A percentile compares a stretch with the other conserved stretches of the same genome.
Evolutionary conservation across 2,329 filamentous ascomycete species (phyloP).

Genomic region (Paramyrothecium sp.): DNA sequence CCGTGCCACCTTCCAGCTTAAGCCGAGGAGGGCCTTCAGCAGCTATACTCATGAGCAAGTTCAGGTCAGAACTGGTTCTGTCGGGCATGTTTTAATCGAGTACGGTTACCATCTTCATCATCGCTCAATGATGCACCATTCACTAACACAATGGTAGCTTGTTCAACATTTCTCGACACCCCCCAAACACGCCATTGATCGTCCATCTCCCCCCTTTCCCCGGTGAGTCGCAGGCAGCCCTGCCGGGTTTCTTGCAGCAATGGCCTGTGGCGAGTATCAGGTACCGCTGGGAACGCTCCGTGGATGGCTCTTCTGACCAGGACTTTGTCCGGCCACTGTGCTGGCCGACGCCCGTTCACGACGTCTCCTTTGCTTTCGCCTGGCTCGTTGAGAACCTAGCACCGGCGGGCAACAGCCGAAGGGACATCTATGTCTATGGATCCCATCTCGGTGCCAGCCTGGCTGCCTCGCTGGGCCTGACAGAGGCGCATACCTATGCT

Average conservation of each 20-base stretch:
- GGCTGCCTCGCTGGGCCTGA: slow-evolving; percentile 56
- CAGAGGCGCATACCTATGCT: slow-evolving; percentile 45
- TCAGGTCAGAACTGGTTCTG: slow-evolving; percentile 45
- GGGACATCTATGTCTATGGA: slow-evolving; percentile 48
- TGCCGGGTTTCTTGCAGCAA: slow-evolving; percentile 40
- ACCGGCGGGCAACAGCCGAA: slow-evolving; percentile 31
- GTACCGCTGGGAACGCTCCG: slow-evolving; percentile 51
- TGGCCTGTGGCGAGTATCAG: slow-evolving; percentile 54
- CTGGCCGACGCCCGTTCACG: slow-evolving; percentile 60
- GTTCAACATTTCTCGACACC: slow-evolving; percentile 40
- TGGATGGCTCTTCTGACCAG: slow-evolving; percentile 9
- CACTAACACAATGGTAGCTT: slow-evolving; percentile 32
- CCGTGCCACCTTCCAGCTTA: background rate
- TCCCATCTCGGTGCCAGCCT: slow-evolving; percentile 58
- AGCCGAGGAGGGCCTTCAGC: slow-evolving; percentile 17
- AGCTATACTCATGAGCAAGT: slow-evolving; percentile 35
- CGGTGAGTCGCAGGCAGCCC: slow-evolving; percentile 18
- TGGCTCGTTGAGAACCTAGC: slow-evolving; percentile 48
- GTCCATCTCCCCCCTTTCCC: slow-evolving; percentile 55
- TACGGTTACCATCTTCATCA: slow-evolving; percentile 27
- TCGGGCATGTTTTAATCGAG: slow-evolving; percentile 51
- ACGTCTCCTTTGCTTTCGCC: slow-evolving; percentile 51
- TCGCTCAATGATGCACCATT: background rate
- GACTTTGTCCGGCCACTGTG: slow-evolving; percentile 21
- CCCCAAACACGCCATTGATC: slow-evolving; percentile 42